Conservation (phyloP, 345 rosid genomes). For the Lepidium didymum region DNA sequence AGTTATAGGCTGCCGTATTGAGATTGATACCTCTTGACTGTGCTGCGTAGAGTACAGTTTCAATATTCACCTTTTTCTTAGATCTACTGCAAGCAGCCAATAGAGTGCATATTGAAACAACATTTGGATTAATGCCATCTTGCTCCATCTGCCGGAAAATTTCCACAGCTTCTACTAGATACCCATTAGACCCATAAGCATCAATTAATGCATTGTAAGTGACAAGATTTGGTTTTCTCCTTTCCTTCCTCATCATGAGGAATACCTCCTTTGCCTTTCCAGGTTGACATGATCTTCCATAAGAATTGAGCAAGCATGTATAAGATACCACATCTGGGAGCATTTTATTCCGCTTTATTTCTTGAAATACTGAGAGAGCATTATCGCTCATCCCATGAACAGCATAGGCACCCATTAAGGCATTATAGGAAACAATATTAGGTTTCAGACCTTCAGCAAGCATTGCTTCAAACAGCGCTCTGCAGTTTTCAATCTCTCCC, state of each 20-base stretch:
- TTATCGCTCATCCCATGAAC: slow-evolving; percentile 74
- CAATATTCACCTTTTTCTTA: slow-evolving; percentile 62
- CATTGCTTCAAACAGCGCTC: slow-evolving; percentile 62
- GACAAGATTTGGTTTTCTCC: slow-evolving; percentile 65
- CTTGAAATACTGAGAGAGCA: slow-evolving; percentile 64
- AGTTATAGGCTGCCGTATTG: slow-evolving; percentile 77
- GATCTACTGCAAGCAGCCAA: slow-evolving; percentile 83
- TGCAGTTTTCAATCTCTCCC: slow-evolving; percentile 76
- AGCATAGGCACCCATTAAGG: slow-evolving; percentile 81
- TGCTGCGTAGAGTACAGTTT: slow-evolving; percentile 71
- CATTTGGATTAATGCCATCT: slow-evolving; percentile 57
- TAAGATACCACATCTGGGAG: slow-evolving; percentile 76
- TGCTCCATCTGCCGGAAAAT: slow-evolving; percentile 78
- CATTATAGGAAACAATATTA: slow-evolving; percentile 67
- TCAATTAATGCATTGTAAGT: slow-evolving; percentile 81
- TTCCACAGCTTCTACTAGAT: slow-evolving; percentile 69
- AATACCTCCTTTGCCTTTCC: slow-evolving; percentile 69
- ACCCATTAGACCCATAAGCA: slow-evolving; percentile 86
- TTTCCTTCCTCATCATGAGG: slow-evolving; percentile 58
- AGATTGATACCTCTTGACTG: slow-evolving; percentile 67
- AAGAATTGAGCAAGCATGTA: slow-evolving; percentile 78
- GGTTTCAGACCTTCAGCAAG: slow-evolving; percentile 86
- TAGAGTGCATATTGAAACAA: slow-evolving; percentile 78
- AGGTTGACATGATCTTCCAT: slow-evolving; percentile 83
- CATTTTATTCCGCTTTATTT: slow-evolving; percentile 55